Evolutionary conservation across 1,284 basidiomycete species (phyloP), one percentile per base, ranked within the genome.

Genomic region (Ganoderma boninense): DNA sequence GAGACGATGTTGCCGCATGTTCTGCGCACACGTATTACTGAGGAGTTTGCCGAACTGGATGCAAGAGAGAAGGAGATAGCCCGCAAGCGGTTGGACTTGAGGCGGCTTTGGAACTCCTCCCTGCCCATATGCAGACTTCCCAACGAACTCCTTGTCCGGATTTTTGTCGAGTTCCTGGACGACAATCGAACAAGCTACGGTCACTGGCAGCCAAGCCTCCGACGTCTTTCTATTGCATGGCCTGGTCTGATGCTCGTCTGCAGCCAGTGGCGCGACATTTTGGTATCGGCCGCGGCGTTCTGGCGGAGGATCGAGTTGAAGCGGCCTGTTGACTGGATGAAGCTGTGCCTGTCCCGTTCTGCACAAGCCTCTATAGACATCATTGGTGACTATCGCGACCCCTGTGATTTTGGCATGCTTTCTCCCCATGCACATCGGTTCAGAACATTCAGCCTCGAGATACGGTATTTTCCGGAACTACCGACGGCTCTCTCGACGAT

Each of bases 211-310:
- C 35, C 7, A 35, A 7, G 35, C 23, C 11, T 32, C 23, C 14
- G 13, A 1, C 54, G 10, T 35, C 13, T 8, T 13, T 13, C 35
- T 35, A 35, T 35, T 3, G 35, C 4, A 35, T 43, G 42, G 14
- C 26, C n/a, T 4, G 32, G 5, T 29, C 64, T 69, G 35, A 66
- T 69, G 68, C 68, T 62, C 3, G 64, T 69, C 13, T 69, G 68
- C 42, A 46, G 60, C 4, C 42, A 20, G 20, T 69, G 68, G 68
- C 44, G 68, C 4, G 64, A 23, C 4, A 2, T 69, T 8, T 49
- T 46, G 3, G 6, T 69, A 38, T 61, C 59, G 5, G 46, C 59
- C 7, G 59, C 68, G 7, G 23, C 20, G n/a, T 52, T 69, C 38
- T 69, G 68, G 68, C 35, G 44, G 18, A 20, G 13, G 10, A 56